Evolutionary conservation across 768 basidiomycete species (phyloP).

Genomic region (Candolleomyces aberdarensis): DNA sequence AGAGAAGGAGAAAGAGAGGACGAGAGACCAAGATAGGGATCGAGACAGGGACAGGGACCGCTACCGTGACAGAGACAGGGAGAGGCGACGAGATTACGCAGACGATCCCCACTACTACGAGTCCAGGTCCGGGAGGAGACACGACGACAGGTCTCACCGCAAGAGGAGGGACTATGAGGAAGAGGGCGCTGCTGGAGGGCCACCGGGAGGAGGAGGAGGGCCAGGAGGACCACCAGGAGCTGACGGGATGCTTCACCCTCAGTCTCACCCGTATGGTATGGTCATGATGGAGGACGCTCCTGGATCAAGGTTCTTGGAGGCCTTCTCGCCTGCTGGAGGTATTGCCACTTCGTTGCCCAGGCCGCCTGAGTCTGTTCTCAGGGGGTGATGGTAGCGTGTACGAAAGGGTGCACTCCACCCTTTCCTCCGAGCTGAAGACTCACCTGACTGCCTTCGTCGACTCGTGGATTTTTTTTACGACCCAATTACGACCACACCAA

Average conservation of each 20-base stretch:
- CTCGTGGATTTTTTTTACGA: too few species aligned
- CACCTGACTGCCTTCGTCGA: too few species aligned
- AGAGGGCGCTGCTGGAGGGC: background rate
- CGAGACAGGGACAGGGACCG: slow-evolving; percentile 1
- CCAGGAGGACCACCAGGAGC: background rate
- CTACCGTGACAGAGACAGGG: background rate
- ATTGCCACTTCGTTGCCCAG: background rate
- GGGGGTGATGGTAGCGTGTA: too few species aligned
- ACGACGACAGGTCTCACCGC: background rate
- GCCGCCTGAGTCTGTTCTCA: background rate
- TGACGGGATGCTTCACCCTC: background rate
- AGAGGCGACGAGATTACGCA: background rate
- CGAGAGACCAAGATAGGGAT: background rate
- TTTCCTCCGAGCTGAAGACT: too few species aligned
- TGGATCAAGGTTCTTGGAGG: background rate
- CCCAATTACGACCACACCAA: too few species aligned
- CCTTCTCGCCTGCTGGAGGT: slow-evolving; percentile 1
- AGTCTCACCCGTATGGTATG: background rate
- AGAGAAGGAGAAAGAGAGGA: background rate
- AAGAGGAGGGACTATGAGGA: background rate
- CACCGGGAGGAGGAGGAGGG: background rate
- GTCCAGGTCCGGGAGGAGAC: too few species aligned
- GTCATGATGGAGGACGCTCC: background rate
- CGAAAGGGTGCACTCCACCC: too few species aligned
- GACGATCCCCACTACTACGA: background rate